Conservation (phyloP, 305 asterid species). For the Plantago coronopus region DNA sequence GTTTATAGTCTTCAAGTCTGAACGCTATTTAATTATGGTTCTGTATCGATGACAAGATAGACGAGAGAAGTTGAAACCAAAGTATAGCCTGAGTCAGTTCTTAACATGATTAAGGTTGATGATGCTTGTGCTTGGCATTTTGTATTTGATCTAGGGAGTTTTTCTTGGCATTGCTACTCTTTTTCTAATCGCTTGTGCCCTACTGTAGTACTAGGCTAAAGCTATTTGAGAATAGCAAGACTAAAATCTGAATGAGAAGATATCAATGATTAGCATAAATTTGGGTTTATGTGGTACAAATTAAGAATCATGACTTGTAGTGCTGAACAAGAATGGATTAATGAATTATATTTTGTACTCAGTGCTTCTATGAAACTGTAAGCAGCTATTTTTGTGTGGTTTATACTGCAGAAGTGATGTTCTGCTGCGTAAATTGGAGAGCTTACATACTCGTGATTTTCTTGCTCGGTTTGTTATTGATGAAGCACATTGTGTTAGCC, state of each 20-base stretch:
- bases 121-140: background rate
- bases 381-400: constrained; percentile 21
- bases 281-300: too few species aligned
- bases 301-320: too few species aligned
- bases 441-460: constrained; percentile 65
- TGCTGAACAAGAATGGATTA: too few species aligned
- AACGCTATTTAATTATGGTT: background rate
- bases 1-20: background rate
- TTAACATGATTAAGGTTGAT: constrained; percentile 5
- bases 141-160: background rate
- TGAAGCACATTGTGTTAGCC: constrained; percentile 99
- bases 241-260: constrained; percentile 1
- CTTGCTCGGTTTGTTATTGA: constrained; percentile 95
- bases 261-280: background rate
- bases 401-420: constrained; percentile 76
- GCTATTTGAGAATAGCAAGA: background rate
- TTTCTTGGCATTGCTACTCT: constrained; percentile 3
- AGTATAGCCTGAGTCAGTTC: background rate
- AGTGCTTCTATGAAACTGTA: constrained; percentile 19
- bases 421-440: constrained; percentile 84
- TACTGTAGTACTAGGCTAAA: constrained; percentile 2
- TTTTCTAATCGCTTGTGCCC: background rate
- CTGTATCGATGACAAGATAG: background rate
- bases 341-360: constrained; percentile 9
- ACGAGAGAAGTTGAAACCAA: background rate